These are phyloP conservation scores for Protomyces inouyei DNA, from an alignment of 1,139 yeast genomes.

Conservation along the genomic window DNA sequence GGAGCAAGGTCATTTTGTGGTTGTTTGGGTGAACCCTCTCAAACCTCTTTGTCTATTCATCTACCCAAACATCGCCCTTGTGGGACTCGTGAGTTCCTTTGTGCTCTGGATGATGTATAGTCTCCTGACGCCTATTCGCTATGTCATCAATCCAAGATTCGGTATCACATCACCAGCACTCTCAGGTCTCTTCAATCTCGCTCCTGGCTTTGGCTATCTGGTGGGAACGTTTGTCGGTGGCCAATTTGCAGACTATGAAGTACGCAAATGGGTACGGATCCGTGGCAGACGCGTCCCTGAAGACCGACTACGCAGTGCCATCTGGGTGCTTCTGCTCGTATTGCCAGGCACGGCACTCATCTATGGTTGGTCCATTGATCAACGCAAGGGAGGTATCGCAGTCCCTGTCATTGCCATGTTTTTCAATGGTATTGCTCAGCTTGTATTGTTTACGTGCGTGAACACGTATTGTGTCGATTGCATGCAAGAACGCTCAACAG, in stretches of 20 bases:
- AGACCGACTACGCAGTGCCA: conserved; percentile 47
- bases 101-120: conserved; percentile 49
- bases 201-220: conserved; percentile 52
- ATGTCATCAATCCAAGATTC: conserved; percentile 53
- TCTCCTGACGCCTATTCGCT: conserved; percentile 52
- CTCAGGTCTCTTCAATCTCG: conserved; percentile 50
- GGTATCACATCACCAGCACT: conserved; percentile 46
- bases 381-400: conserved; percentile 51
- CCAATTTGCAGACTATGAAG: conserved; percentile 47
- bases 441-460: conserved; percentile 48
- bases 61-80: conserved; percentile 45
- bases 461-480: conserved; percentile 56
- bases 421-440: conserved; percentile 49
- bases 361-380: conserved; percentile 53
- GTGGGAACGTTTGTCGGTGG: conserved; percentile 52
- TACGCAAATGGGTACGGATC: conserved; percentile 44
- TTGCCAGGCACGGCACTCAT: conserved; percentile 46
- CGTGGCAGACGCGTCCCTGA: conserved; percentile 50
- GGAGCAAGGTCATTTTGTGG: conserved; percentile 39
- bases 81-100: conserved; percentile 45
- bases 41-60: conserved; percentile 44
- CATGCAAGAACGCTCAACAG: conserved; percentile 51
- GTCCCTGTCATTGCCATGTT: conserved; percentile 51
- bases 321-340: conserved; percentile 43
- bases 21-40: conserved; percentile 47